These are phyloP conservation scores for Naganishia liquefaciens DNA, from an alignment of 1,284 basidiomycete species.

Conservation along the genomic window DNA sequence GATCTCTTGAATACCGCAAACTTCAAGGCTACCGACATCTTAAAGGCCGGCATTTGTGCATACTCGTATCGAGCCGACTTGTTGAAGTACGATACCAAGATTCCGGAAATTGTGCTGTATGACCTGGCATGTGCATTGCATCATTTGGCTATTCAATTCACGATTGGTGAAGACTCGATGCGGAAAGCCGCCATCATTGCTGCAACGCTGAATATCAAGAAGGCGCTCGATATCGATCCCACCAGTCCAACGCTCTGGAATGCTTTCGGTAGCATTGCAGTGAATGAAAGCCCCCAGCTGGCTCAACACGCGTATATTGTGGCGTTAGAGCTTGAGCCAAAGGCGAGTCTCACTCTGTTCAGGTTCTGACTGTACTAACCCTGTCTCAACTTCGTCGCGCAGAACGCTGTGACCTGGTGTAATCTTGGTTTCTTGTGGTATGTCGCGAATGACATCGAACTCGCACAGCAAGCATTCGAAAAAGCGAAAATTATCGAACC, in stretches of 20 bases:
- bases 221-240: slow-evolving; percentile 75
- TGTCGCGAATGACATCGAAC: slow-evolving; percentile 73
- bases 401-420: slow-evolving; percentile 80
- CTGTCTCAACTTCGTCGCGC: slow-evolving; percentile 33
- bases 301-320: slow-evolving; percentile 92
- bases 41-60: slow-evolving; percentile 66
- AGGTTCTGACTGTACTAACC: background rate
- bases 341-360: slow-evolving; percentile 57
- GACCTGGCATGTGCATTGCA: slow-evolving; percentile 75
- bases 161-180: slow-evolving; percentile 37
- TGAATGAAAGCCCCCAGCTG: slow-evolving; percentile 44
- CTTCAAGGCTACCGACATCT: slow-evolving; percentile 47
- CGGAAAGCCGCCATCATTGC: slow-evolving; percentile 41
- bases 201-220: slow-evolving; percentile 66
- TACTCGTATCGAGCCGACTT: slow-evolving; percentile 74
- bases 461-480: slow-evolving; percentile 84
- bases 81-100: slow-evolving; percentile 62
- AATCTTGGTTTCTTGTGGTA: slow-evolving; percentile 89
- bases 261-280: slow-evolving; percentile 50
- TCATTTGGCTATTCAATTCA: slow-evolving; percentile 19
- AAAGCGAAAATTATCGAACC: slow-evolving; percentile 90
- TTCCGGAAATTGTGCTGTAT: slow-evolving; percentile 66
- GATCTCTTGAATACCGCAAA: background rate
- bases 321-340: slow-evolving; percentile 79
- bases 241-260: slow-evolving; percentile 79